Evolutionary conservation across 2,329 filamentous ascomycete genomes (phyloP).

Genomic region (Penicillium hordei): DNA sequence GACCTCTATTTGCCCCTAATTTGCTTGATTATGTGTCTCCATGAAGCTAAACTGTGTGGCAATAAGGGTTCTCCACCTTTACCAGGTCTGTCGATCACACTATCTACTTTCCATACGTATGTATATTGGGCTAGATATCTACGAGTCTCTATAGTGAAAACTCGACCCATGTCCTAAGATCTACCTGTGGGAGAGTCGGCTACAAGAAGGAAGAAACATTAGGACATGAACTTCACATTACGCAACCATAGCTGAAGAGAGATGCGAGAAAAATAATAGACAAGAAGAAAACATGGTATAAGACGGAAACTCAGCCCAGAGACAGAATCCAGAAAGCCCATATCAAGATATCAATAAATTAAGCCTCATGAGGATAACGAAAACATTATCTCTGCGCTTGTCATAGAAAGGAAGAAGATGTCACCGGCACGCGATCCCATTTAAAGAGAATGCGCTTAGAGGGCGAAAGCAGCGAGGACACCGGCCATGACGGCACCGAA

Average conservation of each 20-base stretch:
- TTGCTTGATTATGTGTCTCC: not conserved
- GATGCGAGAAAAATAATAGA: not conserved
- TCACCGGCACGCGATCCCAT: not conserved
- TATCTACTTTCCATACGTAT: no score
- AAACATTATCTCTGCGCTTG: slow-evolving; percentile 5
- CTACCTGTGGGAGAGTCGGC: not conserved
- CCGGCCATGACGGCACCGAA: slow-evolving; percentile 37
- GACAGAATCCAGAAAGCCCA: not conserved
- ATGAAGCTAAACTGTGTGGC: no score
- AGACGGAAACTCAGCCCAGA: not conserved
- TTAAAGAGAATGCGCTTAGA: slow-evolving; percentile 27
- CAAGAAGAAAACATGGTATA: slow-evolving; percentile 6
- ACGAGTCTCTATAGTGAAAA: not conserved
- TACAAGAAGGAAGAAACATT: slow-evolving; percentile 6
- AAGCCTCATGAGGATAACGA: slow-evolving; percentile 7
- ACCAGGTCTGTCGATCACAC: no score
- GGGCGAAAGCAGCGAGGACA: slow-evolving; percentile 37
- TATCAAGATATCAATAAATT: slow-evolving; percentile 4
- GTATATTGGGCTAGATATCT: not conserved
- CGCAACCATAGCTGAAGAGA: slow-evolving; percentile 8
- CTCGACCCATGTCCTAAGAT: not conserved
- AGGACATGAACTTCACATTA: slow-evolving; percentile 15
- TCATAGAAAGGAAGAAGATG: slow-evolving; percentile 3
- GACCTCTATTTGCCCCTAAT: not conserved
- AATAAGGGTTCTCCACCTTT: not conserved